phyloP scores from a whole-genome alignment of 108 stramenopile genomes.

The Schizochytrium sp. region DNA sequence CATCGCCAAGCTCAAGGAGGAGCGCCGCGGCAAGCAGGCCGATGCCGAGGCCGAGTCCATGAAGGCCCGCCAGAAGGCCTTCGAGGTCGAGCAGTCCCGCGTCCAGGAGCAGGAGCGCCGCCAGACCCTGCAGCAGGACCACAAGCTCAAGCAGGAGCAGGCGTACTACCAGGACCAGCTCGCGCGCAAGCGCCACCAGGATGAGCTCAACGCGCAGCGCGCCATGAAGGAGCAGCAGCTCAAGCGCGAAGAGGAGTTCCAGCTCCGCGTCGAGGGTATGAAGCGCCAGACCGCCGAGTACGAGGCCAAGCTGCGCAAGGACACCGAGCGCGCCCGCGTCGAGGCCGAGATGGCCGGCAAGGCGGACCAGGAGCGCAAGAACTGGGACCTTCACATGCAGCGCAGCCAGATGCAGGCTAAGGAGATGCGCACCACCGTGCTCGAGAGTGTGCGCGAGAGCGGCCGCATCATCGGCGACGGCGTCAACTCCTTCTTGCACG shows the following conservation, averaged over 20 bases:
- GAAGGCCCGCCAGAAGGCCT: constrained; percentile 7
- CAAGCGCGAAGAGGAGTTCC: constrained; percentile 19
- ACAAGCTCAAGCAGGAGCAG: constrained; percentile 23
- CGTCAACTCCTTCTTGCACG: constrained; percentile 17
- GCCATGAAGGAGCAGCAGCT: constrained; percentile 9
- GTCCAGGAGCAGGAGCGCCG: background rate
- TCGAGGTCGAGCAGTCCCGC: constrained; percentile 7
- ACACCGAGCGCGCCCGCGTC: background rate
- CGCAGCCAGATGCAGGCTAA: constrained; percentile 19
- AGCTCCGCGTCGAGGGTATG: background rate
- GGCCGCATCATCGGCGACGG: background rate
- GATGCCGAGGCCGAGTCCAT: background rate
- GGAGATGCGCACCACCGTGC: background rate
- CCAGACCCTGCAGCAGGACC: constrained; percentile 9
- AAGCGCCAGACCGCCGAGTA: constrained; percentile 22
- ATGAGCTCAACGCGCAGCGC: background rate
- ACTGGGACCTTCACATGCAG: constrained; percentile 56
- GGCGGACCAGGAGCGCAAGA: constrained; percentile 46
- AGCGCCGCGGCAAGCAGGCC: constrained; percentile 13
- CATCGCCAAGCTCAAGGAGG: constrained; percentile 17
- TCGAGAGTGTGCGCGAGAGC: background rate
- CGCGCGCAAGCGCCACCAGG: constrained; percentile 8
- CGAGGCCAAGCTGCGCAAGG: constrained; percentile 14
- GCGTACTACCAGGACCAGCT: constrained; percentile 12
- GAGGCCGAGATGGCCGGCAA: constrained; percentile 17